Evolutionary conservation across 2,329 filamentous ascomycete species (phyloP), one percentile per base, ranked within the genome.

Genomic region (Akanthomyces dipterigenus): DNA sequence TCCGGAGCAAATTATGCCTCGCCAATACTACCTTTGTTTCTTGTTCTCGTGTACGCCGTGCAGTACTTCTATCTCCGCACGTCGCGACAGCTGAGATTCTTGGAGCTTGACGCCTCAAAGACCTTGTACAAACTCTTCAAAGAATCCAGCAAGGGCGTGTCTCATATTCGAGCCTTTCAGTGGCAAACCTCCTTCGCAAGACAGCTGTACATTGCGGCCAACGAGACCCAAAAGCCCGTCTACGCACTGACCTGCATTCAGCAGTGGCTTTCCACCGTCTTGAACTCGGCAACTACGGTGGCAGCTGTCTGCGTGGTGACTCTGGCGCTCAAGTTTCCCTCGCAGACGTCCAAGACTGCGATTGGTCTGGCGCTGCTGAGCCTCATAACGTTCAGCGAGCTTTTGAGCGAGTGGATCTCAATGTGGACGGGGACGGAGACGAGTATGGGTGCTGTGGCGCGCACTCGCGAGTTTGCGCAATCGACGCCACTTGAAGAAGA

Each of bases 71-170:
- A 65, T 24, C 73, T 85, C 1, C 74, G 77, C 4, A 84, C 82
- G 1, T 83, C 82, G 0, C 76, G 82, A 0, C 82, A 84, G 64
- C 70, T 85, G 3, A 77, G 81, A 40, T 73, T 80, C 16, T 67
- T 85, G 31, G 82, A 84, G 54, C 72, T 85, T 1, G 80, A 85
- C 64, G 75, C 80, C 1, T 78, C 78, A 49, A 75, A 81, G 0
- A 77, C 76, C 0, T 71, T 84, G 0, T 78, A 68, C 26, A 71
- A 70, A 1, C 71, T 65, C 38, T 72, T 78, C 18, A 61, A 77
- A 5, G 76, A 78, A 63, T 71, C 74, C 8, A 1, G 69, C n/a
- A 38, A 55, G 66, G 63, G 68, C 3, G 26, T 69, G 2, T 62
- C 64, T 9, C 68, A 66, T 1, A 70, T 70, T 38, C 67, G 67